A percentile compares a stretch with the other conserved stretches of the same genome.
Conservation (phyloP, 1,284 basidiomycete species). For the Heliocybe sulcata region DNA sequence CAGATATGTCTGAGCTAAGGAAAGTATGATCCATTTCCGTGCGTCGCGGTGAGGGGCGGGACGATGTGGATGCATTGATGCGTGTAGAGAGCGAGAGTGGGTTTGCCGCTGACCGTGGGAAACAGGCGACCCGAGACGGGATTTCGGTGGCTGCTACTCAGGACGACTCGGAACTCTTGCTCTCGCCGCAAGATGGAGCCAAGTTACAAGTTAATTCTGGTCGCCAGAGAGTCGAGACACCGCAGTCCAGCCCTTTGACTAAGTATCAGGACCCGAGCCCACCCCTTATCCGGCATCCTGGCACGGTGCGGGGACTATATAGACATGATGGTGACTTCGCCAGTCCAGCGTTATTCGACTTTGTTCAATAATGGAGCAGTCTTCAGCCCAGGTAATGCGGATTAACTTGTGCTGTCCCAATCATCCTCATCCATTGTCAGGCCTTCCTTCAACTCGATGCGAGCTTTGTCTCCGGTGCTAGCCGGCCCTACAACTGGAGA, state of each 20-base stretch:
- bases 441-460: slow-evolving; percentile 1
- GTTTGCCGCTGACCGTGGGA: neutral
- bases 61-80: neutral
- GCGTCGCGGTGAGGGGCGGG: neutral
- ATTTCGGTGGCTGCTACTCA: neutral
- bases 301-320: too few species aligned
- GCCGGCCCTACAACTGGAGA: slow-evolving; percentile 5
- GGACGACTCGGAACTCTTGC: too few species aligned
- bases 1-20: too few species aligned
- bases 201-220: too few species aligned
- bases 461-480: slow-evolving; percentile 2
- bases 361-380: neutral
- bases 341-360: neutral
- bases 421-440: neutral
- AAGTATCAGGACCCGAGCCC: neutral
- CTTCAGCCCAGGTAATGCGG: neutral
- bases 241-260: neutral
- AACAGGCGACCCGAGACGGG: neutral
- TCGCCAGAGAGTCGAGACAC: neutral
- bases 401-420: neutral
- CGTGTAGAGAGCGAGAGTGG: neutral
- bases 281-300: neutral
- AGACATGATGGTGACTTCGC: neutral
- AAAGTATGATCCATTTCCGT: too few species aligned
- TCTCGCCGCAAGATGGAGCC: too few species aligned